Conservation (phyloP, 208 protist species). For the Tetramitus jugosus region DNA sequence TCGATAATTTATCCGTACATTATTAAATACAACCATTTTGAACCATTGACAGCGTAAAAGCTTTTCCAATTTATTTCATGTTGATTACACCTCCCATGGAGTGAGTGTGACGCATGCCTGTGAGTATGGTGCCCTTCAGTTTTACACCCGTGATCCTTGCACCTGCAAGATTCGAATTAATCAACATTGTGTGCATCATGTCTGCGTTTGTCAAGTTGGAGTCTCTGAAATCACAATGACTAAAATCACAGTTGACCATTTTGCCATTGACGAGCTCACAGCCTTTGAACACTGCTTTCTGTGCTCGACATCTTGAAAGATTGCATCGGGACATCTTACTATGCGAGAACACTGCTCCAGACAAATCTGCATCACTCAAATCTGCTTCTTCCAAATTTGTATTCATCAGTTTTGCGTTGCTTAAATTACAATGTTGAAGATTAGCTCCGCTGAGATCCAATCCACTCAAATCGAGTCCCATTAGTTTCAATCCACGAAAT, state of each 20-base stretch:
- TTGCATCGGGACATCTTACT: too few species aligned
- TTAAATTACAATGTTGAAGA: not conserved
- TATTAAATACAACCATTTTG: too few species aligned
- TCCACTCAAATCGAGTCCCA: not conserved
- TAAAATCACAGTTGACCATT: too few species aligned
- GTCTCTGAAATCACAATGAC: not conserved
- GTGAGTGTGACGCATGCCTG: not conserved
- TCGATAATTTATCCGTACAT: too few species aligned
- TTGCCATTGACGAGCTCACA: too few species aligned
- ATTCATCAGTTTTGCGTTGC: not conserved
- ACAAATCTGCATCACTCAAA: not conserved
- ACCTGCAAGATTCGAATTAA: not conserved
- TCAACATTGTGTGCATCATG: not conserved
- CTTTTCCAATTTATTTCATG: too few species aligned
- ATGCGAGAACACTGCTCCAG: too few species aligned
- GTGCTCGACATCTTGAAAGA: too few species aligned
- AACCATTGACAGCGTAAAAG: too few species aligned
- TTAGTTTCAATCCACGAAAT: constrained; percentile 15
- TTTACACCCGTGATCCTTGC: not conserved
- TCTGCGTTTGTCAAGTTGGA: not conserved
- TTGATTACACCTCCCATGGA: constrained; percentile 10
- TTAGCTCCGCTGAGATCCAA: not conserved
- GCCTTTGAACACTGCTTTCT: too few species aligned
- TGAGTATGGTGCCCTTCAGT: not conserved
- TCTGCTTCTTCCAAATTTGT: not conserved